phyloP scores from a whole-genome alignment of 805 yeast species.

The Tetrapisispora nanseiensis region DNA sequence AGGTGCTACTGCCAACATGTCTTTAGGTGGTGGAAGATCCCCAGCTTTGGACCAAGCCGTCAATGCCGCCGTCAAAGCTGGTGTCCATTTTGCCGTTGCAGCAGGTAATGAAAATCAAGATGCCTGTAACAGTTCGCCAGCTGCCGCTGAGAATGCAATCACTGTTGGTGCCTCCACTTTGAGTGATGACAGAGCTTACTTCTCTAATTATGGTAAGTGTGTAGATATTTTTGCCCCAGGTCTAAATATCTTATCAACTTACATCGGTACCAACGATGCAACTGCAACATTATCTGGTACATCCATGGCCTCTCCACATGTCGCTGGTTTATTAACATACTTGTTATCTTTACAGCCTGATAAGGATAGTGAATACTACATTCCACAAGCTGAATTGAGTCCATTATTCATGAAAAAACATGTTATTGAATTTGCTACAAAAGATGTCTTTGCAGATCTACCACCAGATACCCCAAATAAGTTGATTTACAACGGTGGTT shows the following conservation, averaged over 20 bases:
- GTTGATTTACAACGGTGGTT: conserved; percentile 76
- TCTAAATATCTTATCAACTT: conserved; percentile 73
- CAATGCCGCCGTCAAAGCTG: conserved; percentile 80
- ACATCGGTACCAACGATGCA: conserved; percentile 65
- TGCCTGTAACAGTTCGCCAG: conserved; percentile 90
- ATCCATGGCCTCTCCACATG: conserved; percentile 97
- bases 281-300: conserved; percentile 88
- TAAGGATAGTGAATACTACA: conserved; percentile 50
- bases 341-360: conserved; percentile 80
- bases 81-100: conserved; percentile 88
- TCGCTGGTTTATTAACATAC: conserved; percentile 84
- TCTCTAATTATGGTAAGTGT: conserved; percentile 92
- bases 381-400: conserved; percentile 42
- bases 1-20: conserved; percentile 87
- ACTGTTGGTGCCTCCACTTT: conserved; percentile 94
- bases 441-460: conserved; percentile 47
- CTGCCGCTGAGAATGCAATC: conserved; percentile 71
- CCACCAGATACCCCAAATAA: conserved; percentile 69
- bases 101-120: conserved; percentile 93
- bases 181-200: conserved; percentile 84
- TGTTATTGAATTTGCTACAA: conserved; percentile 58
- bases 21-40: conserved; percentile 88
- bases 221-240: conserved; percentile 98
- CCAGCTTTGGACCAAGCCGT: conserved; percentile 81
- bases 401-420: conserved; percentile 72